Base-by-base conservation (phyloP, 2,329 filamentous ascomycete genomes). In the Aspergillus brasiliensis region DNA sequence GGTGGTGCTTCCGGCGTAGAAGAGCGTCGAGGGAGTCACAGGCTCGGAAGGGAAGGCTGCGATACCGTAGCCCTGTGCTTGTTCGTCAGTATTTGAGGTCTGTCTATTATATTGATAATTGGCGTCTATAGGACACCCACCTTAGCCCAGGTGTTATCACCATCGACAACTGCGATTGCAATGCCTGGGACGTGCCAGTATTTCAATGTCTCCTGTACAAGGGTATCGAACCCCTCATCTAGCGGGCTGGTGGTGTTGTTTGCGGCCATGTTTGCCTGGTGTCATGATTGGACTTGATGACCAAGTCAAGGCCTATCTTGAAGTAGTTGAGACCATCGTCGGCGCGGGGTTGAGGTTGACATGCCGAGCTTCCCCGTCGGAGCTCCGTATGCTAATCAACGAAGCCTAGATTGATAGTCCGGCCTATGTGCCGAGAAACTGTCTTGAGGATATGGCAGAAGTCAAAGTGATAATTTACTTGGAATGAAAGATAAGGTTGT, bases 1-100 rank as follows among this genome's bases (percentile, higher is more conserved):
- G 19, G 83, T 85, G 1, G 80, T 85, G 44, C 83, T 86, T 2
- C 80, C 86, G 2, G 77, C 78, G 59, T 82, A 84, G 73, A 83
- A 87, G 2, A 87, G 74, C 0, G 84, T 86, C 28, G 81, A 73
- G 1, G 80, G 68, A 0, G 76, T 82, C 8, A 79, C 78, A 0
- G 74, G 70, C 0, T 71, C 76, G 5, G 69, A 71, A 4, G 78
- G 71, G 4, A 77, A 69, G n/a, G 61, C 59, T 54, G 75, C 67
- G 65, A 78, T 61, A 62, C 81, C 71, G 62, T 78, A 74, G 31
- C 76, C 76, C 79, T 81, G 61, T 27, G 23, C 17, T n/a, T 51
- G 34, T 44, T 46, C 13, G 34, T 48, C 40, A 44, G 17, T 44
- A 21, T 11, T 23, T 21, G 19, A n/a, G 25, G 10, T 15, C 37